Evolutionary conservation across 164 flowering plant species (phyloP).

Genomic region (Taxillus chinensis): DNA sequence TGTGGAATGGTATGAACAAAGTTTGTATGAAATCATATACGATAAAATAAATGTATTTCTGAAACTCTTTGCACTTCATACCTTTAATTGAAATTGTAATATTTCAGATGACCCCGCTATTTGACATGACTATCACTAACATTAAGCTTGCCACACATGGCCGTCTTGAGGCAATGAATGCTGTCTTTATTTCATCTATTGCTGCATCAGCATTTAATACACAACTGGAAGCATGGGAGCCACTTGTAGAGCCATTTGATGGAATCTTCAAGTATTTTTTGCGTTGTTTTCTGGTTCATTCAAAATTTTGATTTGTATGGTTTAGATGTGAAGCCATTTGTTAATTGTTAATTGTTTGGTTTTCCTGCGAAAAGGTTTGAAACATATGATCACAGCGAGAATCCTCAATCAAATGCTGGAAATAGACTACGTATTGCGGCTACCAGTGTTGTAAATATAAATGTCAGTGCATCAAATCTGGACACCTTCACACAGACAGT

Average conservation of each 20-base stretch:
- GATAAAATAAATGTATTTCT: background rate
- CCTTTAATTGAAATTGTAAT: conserved; percentile 1
- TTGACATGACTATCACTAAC: conserved; percentile 76
- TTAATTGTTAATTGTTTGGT: background rate
- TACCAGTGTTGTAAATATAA: conserved; percentile 68
- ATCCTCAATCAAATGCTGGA: conserved; percentile 39
- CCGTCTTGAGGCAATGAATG: conserved; percentile 81
- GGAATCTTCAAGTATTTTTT: conserved; percentile 84
- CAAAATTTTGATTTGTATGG: conserved; percentile 2
- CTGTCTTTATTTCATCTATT: conserved; percentile 82
- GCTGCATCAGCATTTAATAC: conserved; percentile 94
- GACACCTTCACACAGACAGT: conserved; percentile 56
- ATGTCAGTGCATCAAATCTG: conserved; percentile 80
- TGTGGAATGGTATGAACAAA: conserved; percentile 75
- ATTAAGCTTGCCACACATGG: conserved; percentile 96
- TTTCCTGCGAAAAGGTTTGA: conserved; percentile 51
- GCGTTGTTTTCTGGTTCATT: background rate
- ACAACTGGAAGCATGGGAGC: conserved; percentile 95
- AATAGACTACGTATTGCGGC: conserved; percentile 81
- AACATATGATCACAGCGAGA: conserved; percentile 49
- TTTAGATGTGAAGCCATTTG: background rate
- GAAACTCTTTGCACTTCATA: background rate
- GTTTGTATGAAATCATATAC: background rate
- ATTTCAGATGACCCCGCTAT: conserved; percentile 89
- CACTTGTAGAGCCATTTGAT: conserved; percentile 95